Percentiles rank a stretch among this genome's conserved stretches.
Evolutionary conservation across 345 rosid species (phyloP).

Genomic region (Arabis hirsuta): DNA sequence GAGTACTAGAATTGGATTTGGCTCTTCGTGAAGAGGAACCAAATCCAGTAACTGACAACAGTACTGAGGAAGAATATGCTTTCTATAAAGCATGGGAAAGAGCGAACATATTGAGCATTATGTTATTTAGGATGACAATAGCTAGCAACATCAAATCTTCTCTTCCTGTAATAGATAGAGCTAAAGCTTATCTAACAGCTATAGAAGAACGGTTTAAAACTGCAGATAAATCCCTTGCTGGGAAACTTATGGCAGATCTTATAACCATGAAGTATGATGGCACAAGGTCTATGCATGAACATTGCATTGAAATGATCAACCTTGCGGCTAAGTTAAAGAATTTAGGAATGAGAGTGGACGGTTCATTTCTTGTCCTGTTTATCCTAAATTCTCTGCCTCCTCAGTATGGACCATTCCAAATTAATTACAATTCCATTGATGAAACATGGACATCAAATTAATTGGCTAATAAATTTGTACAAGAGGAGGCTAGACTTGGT

Average conservation of each 20-base stretch:
- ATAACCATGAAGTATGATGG: no score
- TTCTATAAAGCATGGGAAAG: conserved; percentile 8
- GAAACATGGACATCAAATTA: background rate
- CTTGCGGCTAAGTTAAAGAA: no score
- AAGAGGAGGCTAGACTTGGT: background rate
- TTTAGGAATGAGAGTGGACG: no score
- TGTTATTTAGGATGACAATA: background rate
- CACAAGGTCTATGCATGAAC: no score
- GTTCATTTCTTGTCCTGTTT: no score
- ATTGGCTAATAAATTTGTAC: background rate
- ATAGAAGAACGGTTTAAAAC: no score
- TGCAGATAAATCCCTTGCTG: background rate
- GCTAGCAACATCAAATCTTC: background rate
- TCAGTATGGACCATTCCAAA: no score
- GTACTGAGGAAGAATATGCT: background rate
- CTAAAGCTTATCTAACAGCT: background rate
- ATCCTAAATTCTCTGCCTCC: no score
- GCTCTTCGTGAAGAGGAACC: background rate
- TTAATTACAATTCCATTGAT: no score
- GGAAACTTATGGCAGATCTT: background rate
- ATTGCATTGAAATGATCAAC: no score
- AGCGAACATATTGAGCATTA: background rate
- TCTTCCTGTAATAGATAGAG: background rate
- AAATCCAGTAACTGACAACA: background rate
- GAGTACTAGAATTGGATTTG: conserved; percentile 18